Evolutionary conservation across 768 basidiomycete species (phyloP).

Genomic region (Rhizopogon vesiculosus): DNA sequence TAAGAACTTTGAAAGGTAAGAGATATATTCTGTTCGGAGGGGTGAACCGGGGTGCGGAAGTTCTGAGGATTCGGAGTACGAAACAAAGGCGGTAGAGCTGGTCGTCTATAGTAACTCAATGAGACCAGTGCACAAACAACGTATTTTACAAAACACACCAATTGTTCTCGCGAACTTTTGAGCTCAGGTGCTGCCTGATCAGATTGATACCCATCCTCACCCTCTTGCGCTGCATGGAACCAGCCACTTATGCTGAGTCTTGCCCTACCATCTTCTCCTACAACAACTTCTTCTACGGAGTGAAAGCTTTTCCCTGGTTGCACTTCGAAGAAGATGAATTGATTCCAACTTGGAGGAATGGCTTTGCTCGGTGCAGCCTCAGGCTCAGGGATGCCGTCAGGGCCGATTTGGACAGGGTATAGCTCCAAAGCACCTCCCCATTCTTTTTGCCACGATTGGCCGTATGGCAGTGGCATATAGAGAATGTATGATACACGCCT

Average conservation of each 20-base stretch:
- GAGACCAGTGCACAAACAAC: constrained; percentile 3
- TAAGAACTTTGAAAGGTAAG: constrained; percentile 80
- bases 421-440: constrained; percentile 96
- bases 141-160: constrained; percentile 52
- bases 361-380: constrained; percentile 56
- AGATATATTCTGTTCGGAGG: constrained; percentile 53
- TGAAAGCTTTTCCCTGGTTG: constrained; percentile 96
- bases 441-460: constrained; percentile 75
- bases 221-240: constrained; percentile 92
- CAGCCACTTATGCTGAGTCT: constrained; percentile 92
- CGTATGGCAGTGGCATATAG: constrained; percentile 82
- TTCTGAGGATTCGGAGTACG: constrained; percentile 42
- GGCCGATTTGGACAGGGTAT: constrained; percentile 65
- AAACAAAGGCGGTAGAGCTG: constrained; percentile 54
- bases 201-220: constrained; percentile 79
- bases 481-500: constrained; percentile 95
- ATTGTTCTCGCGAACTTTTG: constrained; percentile 88
- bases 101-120: constrained; percentile 42
- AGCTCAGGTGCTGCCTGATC: constrained; percentile 39
- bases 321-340: constrained; percentile 86
- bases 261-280: constrained; percentile 63
- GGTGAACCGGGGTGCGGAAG: constrained; percentile 46
- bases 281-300: constrained; percentile 95
- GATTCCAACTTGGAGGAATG: constrained; percentile 83
- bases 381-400: constrained; percentile 63